Conservation (phyloP, 1,284 basidiomycete genomes). For the Apiotrichum mycotoxinovorans region DNA sequence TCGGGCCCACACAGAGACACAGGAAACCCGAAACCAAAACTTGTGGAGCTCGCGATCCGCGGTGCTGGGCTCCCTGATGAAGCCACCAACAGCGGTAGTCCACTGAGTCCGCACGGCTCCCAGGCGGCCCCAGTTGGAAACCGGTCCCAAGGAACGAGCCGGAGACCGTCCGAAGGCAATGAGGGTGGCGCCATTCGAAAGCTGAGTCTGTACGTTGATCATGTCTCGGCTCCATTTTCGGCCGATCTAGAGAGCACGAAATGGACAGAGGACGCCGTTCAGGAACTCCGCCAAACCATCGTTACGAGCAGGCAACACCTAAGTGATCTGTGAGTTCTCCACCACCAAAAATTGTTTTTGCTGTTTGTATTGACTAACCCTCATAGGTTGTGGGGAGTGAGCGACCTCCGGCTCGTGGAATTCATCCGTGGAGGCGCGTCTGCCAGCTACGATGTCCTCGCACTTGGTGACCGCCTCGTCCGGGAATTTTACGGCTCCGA, state of each 20-base stretch:
- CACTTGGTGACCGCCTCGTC: slow-evolving; percentile 30
- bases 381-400: slow-evolving; percentile 31
- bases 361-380: slow-evolving; percentile 1
- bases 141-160: not conserved
- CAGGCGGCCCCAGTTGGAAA: not conserved
- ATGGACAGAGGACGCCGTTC: slow-evolving; percentile 33
- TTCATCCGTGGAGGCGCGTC: slow-evolving; percentile 32
- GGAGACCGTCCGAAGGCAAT: not conserved
- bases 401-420: slow-evolving; percentile 31
- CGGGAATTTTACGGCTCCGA: slow-evolving; percentile 15
- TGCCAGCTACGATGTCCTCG: slow-evolving; percentile 29
- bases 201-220: slow-evolving; percentile 26
- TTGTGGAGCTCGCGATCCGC: slow-evolving; percentile 28
- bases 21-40: slow-evolving; percentile 15
- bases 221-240: slow-evolving; percentile 29
- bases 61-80: slow-evolving; percentile 23
- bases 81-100: not conserved
- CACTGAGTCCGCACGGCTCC: not conserved
- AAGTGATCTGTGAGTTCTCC: slow-evolving; percentile 24
- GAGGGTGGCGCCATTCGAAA: slow-evolving; percentile 6
- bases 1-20: slow-evolving; percentile 9
- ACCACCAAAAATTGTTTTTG: not conserved
- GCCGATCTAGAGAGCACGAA: slow-evolving; percentile 30
- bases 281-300: slow-evolving; percentile 21
- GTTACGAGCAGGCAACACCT: slow-evolving; percentile 25